phyloP scores from a whole-genome alignment of 352 stramenopile genomes.

The Thalassiosira hispida region DNA sequence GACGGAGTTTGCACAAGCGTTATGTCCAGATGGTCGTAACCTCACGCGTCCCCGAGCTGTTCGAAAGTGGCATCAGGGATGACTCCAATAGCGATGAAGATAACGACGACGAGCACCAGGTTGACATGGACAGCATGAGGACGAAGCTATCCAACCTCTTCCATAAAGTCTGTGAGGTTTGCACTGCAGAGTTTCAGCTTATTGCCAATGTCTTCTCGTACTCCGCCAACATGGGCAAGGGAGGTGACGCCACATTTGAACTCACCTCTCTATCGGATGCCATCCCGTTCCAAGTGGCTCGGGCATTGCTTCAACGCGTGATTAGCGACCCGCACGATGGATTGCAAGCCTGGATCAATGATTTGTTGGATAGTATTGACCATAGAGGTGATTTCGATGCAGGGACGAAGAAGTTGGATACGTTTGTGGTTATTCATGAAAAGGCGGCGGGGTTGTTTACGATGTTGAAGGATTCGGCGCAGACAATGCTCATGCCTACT shows the following conservation, averaged over 20 bases:
- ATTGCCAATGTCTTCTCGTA: slow-evolving; percentile 79
- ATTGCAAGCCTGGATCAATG: slow-evolving; percentile 76
- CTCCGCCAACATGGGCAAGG: slow-evolving; percentile 36
- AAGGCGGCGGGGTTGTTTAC: slow-evolving; percentile 79
- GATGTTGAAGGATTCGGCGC: slow-evolving; percentile 71
- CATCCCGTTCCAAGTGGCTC: slow-evolving; percentile 70
- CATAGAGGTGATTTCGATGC: slow-evolving; percentile 75
- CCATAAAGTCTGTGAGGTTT: slow-evolving; percentile 78
- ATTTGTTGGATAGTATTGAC: slow-evolving; percentile 80
- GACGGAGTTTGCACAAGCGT: slow-evolving; percentile 65
- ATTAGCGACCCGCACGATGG: slow-evolving; percentile 78
- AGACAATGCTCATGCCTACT: slow-evolving; percentile 60
- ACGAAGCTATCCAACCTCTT: slow-evolving; percentile 75
- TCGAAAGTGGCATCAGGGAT: slow-evolving; percentile 11
- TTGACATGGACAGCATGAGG: slow-evolving; percentile 73
- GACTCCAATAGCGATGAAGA: slow-evolving; percentile 42
- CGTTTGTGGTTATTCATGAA: slow-evolving; percentile 83
- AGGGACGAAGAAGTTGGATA: slow-evolving; percentile 82
- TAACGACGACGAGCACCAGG: slow-evolving; percentile 45
- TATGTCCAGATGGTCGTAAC: slow-evolving; percentile 78
- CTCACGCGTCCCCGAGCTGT: slow-evolving; percentile 76
- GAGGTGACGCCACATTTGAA: slow-evolving; percentile 37
- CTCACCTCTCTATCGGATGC: slow-evolving; percentile 52
- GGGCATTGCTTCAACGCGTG: slow-evolving; percentile 71
- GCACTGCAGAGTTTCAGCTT: slow-evolving; percentile 78